A percentile compares a stretch with the other conserved stretches of the same genome.
These are phyloP conservation scores for Sporisorium reilianum DNA, from an alignment of 1,284 basidiomycete species.

Conservation along the genomic window DNA sequence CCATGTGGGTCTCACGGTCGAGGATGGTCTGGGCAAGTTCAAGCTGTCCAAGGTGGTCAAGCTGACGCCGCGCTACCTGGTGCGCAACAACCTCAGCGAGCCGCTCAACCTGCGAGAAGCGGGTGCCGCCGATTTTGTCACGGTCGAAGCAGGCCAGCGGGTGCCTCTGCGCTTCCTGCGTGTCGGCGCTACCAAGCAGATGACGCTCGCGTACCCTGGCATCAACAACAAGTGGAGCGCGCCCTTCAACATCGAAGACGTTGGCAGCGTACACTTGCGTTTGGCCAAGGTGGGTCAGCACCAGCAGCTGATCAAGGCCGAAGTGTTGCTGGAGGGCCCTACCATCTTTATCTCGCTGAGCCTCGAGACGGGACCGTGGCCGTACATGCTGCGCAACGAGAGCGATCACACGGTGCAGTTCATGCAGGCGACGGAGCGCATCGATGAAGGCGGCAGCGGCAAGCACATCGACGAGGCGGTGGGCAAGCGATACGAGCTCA, in stretches of 20 bases:
- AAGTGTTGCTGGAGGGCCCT: slow-evolving; percentile 86
- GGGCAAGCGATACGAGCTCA: slow-evolving; percentile 73
- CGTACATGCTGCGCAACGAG: slow-evolving; percentile 90
- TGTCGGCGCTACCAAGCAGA: slow-evolving; percentile 73
- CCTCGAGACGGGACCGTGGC: slow-evolving; percentile 80
- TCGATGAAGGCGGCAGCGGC: slow-evolving; percentile 36
- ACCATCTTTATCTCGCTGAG: slow-evolving; percentile 87
- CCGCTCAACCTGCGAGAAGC: slow-evolving; percentile 87
- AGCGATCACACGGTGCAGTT: slow-evolving; percentile 81
- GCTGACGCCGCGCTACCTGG: slow-evolving; percentile 87
- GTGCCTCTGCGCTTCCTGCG: slow-evolving; percentile 80
- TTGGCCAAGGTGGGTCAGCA: slow-evolving; percentile 70
- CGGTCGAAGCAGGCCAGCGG: slow-evolving; percentile 73
- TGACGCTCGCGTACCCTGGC: slow-evolving; percentile 85
- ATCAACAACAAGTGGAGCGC: slow-evolving; percentile 87
- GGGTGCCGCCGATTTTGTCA: slow-evolving; percentile 73
- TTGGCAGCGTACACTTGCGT: slow-evolving; percentile 86
- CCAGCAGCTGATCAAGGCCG: slow-evolving; percentile 79
- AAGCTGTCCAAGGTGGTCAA: slow-evolving; percentile 96
- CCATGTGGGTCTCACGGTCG: slow-evolving; percentile 90
- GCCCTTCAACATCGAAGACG: slow-evolving; percentile 90
- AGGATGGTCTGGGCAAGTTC: slow-evolving; percentile 89
- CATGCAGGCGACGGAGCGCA: slow-evolving; percentile 73
- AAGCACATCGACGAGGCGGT: slow-evolving; percentile 47
- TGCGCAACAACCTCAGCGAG: slow-evolving; percentile 83